phyloP scores from a whole-genome alignment of 352 stramenopile genomes.

The Globisporangium megalacanthum region DNA sequence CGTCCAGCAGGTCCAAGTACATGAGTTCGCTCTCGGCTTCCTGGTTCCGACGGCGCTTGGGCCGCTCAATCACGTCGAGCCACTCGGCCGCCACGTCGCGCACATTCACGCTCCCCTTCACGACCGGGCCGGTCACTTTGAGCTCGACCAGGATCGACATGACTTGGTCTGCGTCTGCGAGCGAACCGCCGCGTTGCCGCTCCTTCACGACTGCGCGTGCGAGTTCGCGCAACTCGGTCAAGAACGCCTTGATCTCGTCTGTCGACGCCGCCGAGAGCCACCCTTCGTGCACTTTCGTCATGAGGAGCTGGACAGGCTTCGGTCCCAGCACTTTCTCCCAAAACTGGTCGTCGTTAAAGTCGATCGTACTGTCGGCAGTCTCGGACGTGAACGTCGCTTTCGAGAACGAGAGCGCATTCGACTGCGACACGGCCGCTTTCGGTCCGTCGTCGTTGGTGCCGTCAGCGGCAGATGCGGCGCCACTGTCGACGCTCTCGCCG shows the following conservation, averaged over 20 bases:
- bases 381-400: slow-evolving; percentile 87
- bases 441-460: slow-evolving; percentile 15
- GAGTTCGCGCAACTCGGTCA: slow-evolving; percentile 73
- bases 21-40: slow-evolving; percentile 80
- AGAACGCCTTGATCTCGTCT: slow-evolving; percentile 78
- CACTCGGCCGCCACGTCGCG: slow-evolving; percentile 70
- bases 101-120: slow-evolving; percentile 73
- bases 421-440: slow-evolving; percentile 39
- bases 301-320: slow-evolving; percentile 81
- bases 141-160: slow-evolving; percentile 86
- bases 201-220: slow-evolving; percentile 79
- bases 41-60: slow-evolving; percentile 80
- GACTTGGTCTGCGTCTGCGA: slow-evolving; percentile 80
- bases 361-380: slow-evolving; percentile 81
- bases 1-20: slow-evolving; percentile 84
- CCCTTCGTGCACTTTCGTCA: slow-evolving; percentile 86
- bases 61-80: slow-evolving; percentile 85
- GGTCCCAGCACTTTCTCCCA: slow-evolving; percentile 88
- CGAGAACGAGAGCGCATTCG: slow-evolving; percentile 77
- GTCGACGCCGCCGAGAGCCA: slow-evolving; percentile 63
- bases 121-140: slow-evolving; percentile 77
- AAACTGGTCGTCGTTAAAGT: slow-evolving; percentile 90
- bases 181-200: slow-evolving; percentile 75
- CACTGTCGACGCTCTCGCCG: slow-evolving; percentile 32
- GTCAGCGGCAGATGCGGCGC: slow-evolving; percentile 10